phyloP scores from a whole-genome alignment of 2,329 filamentous ascomycete genomes.

The Epichloe sp. region DNA sequence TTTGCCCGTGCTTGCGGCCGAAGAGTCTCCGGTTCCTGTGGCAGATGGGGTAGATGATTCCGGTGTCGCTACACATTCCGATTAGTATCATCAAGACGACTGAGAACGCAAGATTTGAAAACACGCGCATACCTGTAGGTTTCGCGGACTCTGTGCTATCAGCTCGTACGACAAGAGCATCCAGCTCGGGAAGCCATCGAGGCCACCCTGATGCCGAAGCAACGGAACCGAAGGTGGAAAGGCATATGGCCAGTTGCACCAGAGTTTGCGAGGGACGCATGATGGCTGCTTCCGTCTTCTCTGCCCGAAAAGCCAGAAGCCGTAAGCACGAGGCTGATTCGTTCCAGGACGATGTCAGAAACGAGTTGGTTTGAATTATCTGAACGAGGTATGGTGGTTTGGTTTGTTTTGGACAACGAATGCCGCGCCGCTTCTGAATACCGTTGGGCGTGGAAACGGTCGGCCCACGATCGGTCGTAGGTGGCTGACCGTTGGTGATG shows the following conservation, averaged over 20 bases:
- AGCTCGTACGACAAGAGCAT: slow-evolving; percentile 39
- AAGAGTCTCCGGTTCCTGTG: slow-evolving; percentile 5
- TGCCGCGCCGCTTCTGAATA: not conserved
- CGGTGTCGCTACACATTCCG: not conserved
- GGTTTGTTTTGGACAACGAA: not conserved
- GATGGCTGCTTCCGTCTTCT: slow-evolving; percentile 1
- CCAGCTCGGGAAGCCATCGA: slow-evolving; percentile 38
- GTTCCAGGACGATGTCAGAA: not conserved
- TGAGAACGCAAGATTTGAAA: not conserved
- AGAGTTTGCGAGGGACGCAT: slow-evolving; percentile 37
- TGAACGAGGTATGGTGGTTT: not conserved
- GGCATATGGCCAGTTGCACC: slow-evolving; percentile 34
- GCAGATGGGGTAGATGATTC: not conserved
- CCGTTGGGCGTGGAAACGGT: not conserved
- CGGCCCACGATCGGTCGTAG: not conserved
- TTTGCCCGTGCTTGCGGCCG: not conserved
- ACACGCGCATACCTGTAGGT: slow-evolving; percentile 6
- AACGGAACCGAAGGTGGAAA: slow-evolving; percentile 35
- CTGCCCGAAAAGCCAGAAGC: not conserved
- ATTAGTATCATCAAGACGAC: not conserved
- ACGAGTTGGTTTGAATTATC: not conserved
- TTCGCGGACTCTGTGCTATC: slow-evolving; percentile 17
- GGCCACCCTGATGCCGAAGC: slow-evolving; percentile 44
- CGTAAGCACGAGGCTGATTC: not conserved
- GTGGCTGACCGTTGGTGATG: slow-evolving; percentile 4